phyloP scores from a whole-genome alignment of 768 basidiomycete species.

The Phylloporus arenicola region DNA sequence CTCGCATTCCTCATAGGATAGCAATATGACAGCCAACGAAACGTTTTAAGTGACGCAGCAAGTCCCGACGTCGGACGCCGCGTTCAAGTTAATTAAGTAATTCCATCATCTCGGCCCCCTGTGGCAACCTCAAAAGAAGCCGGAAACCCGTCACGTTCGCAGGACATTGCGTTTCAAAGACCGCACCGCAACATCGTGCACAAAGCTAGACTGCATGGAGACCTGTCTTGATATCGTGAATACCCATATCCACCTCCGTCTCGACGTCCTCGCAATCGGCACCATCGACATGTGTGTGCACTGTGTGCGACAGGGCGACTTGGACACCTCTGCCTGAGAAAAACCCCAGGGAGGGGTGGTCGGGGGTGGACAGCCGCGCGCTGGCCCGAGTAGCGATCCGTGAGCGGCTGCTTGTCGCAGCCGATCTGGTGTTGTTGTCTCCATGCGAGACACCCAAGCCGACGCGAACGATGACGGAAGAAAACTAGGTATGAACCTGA shows the following conservation, averaged over 20 bases:
- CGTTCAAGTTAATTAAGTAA: neutral
- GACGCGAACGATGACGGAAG: conserved; percentile 25
- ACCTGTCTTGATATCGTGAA: neutral
- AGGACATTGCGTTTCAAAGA: neutral
- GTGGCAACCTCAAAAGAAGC: neutral
- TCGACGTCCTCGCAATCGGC: neutral
- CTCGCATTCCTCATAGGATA: too few species aligned
- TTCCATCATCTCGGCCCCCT: neutral
- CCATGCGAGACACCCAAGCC: conserved; percentile 19
- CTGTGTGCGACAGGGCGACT: neutral
- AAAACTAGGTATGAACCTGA: conserved; percentile 8
- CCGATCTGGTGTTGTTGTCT: neutral
- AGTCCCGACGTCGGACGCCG: neutral
- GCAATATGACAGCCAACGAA: neutral
- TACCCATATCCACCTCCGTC: neutral
- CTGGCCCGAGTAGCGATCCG: neutral
- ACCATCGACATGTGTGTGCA: neutral
- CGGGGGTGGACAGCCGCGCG: neutral
- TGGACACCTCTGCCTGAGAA: neutral
- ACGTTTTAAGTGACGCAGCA: too few species aligned
- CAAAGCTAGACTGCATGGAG: neutral
- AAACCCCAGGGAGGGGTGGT: neutral
- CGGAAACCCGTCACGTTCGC: neutral
- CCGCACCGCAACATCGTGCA: neutral
- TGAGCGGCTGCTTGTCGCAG: neutral